Evolutionary conservation across 805 yeast species (phyloP).

Genomic region (Wickerhamomyces bovis): DNA sequence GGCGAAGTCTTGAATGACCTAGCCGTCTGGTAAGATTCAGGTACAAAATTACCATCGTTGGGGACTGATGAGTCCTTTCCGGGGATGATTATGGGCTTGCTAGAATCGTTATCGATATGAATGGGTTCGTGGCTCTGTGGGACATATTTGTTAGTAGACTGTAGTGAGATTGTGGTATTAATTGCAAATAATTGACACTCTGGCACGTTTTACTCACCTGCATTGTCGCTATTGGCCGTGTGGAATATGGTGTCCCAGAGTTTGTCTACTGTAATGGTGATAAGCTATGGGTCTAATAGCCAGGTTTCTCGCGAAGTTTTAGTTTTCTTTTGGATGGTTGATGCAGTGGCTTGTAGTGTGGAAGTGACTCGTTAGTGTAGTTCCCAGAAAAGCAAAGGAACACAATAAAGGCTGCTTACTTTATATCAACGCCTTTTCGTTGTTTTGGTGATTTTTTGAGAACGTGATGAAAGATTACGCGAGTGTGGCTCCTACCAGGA

Average conservation of each 20-base stretch:
- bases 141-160: neutral
- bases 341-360: neutral
- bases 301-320: neutral
- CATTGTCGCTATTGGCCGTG: constrained; percentile 3
- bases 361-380: neutral
- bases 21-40: constrained; percentile 25
- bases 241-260: neutral
- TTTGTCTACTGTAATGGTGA: neutral
- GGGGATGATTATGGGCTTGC: constrained; percentile 26
- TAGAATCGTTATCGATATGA: constrained; percentile 17
- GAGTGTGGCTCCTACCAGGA: neutral
- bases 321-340: neutral
- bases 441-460: neutral
- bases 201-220: constrained; percentile 8
- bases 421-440: neutral
- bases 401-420: neutral
- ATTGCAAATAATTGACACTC: neutral
- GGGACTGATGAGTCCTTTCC: constrained; percentile 10
- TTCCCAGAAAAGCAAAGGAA: neutral
- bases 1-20: constrained; percentile 19
- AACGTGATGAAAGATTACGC: neutral
- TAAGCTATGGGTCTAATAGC: neutral
- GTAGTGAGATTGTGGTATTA: neutral
- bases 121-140: constrained; percentile 7
- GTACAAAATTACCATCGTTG: constrained; percentile 10